Evolutionary conservation across 495 filamentous ascomycete species (phyloP), one percentile per base, ranked within the genome.

Genomic region (Aspergillus saccharolyticus): DNA sequence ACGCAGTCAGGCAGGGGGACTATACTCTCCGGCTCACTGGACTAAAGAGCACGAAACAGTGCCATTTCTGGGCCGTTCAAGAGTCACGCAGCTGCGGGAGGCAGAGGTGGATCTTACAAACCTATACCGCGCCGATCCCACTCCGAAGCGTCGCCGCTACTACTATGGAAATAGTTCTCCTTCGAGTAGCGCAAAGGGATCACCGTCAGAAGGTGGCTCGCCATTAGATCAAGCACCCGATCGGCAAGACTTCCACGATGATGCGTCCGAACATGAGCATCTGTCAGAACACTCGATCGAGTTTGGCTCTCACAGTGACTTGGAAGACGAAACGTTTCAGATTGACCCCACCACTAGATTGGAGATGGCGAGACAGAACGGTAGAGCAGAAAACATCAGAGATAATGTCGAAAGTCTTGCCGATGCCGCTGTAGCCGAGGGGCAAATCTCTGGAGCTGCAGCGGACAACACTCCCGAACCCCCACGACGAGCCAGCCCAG

Each of bases 131-230:
- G 61, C 65, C 47, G 68, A 72, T 43, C 64, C 71, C 53, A 78
- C 74, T 1, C 76, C 76, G 15, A 76, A 73, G n/a, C 72, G 70
- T 21, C 62, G 63, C 10, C 67, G 66, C 25, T 78, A 77, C 58
- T 78, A 71, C 49, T 70, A 75, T 53, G 74, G 67, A 30, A 72
- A 64, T 56, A 71, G 68, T 43, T 76, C 69, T 24, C 70, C 74
- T 30, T 52, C 65, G 22, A 66, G 64, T 39, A 59, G 65, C 33
- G 43, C 63, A 7, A 63, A 52, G 21, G 55, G 55, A n/a, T 39
- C 33, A 39, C 59, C 52, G 44, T 62, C 63, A 43, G 55, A 43
- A 2, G 53, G 58, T 17, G 66, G 59, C 18, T 45, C 43, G 18
- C 57, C 61, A 3, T 56, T 66, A 16, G 57, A 60, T 21, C 52